Base-by-base conservation (phyloP, 1,284 basidiomycete species). In the Rhodofomes roseus region DNA sequence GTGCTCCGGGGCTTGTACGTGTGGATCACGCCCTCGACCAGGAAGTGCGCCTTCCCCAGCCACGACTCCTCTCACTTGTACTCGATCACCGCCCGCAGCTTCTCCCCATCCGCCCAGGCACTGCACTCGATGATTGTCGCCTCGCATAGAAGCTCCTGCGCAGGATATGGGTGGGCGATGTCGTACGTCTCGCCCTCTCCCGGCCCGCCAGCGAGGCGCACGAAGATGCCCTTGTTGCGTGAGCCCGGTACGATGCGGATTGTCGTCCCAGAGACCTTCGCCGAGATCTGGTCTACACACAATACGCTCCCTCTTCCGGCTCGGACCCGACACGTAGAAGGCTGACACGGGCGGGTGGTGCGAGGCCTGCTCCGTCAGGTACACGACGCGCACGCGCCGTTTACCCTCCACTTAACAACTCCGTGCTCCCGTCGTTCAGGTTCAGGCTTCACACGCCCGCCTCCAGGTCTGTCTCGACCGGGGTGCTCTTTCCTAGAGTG, bases 271-370 rank as follows among this genome's bases (percentile, higher is more conserved):
- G 92, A 91, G 0, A 96, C 88, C 72, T 90, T 92, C 46, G 95
- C 96, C 1, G 89, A 84, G 63, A 99, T 94, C 77, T 99, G 96
- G 77, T 99, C 96, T 55, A 95, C 79, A 6, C 93, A 92, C 27
- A 77, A n/a, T 76, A 68, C 92, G 79, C 67, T 92, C 87, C 51
- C 95, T 71, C n/a, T 84, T 81, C 25, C 86, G 83, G 56, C 84
- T 77, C 0, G 93, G 92, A 71, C 92, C 95, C 12, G 76, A 69
- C n/a, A 92, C 92, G 66, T 87, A 88, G 71, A 90, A 98, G 1
- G 93, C 89, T 0, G 94, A 97, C 46, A 98, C 85, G 1, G 96
- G 96, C 0, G 96, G 96, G 69, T 99, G 96, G 76, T 99, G 96
- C 9, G 93, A 97, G 44, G 98, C 88, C 75, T 96, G 94, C 70